Conservation (phyloP, 75 land plant species). For the Pinus albicaulis region DNA sequence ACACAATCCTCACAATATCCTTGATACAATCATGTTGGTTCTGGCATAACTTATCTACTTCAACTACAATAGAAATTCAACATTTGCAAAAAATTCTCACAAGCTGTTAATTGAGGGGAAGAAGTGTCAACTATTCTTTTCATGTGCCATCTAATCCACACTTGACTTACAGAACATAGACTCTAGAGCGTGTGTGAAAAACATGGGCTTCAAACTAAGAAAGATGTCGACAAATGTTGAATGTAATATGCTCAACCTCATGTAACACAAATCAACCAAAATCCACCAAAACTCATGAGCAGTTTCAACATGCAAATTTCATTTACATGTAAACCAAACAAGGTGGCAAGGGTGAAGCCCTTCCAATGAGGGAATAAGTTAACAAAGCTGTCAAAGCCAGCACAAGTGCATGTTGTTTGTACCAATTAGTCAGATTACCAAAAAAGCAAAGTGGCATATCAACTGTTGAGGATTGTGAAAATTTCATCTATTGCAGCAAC, state of each 20-base stretch:
- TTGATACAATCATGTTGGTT: not conserved
- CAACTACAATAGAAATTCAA: not conserved
- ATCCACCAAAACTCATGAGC: not conserved
- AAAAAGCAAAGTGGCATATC: too few relatives aligned
- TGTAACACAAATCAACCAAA: not conserved
- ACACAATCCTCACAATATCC: not conserved
- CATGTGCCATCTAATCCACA: not conserved
- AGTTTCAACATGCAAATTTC: too few relatives aligned
- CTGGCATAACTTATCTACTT: not conserved
- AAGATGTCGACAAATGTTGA: not conserved
- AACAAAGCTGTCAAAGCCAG: too few relatives aligned
- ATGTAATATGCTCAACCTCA: not conserved
- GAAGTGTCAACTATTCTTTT: not conserved
- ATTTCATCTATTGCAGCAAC: too few relatives aligned
- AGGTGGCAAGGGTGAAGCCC: too few relatives aligned
- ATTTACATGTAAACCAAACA: too few relatives aligned
- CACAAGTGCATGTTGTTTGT: too few relatives aligned
- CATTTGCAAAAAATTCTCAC: not conserved
- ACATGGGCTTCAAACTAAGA: not conserved
- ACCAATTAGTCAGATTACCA: too few relatives aligned
- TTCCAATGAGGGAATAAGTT: too few relatives aligned
- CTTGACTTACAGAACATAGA: not conserved
- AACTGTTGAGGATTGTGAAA: too few relatives aligned
- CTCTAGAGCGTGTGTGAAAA: not conserved
- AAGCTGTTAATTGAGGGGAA: not conserved